Evolutionary conservation across 208 protist genomes (phyloP).

Genomic region (Trypanosoma avium): DNA sequence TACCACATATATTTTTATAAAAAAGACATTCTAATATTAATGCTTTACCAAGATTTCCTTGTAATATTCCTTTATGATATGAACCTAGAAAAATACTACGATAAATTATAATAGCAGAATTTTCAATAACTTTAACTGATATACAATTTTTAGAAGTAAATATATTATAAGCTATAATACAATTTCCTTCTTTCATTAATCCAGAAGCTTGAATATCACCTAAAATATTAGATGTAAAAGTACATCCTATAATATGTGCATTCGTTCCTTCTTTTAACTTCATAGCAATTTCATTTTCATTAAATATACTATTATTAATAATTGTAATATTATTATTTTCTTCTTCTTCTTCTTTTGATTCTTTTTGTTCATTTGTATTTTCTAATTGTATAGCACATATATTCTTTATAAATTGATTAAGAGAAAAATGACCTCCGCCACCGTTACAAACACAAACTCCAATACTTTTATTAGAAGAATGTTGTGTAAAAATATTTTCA

Average conservation of each 20-base stretch:
- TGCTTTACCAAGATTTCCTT: background rate
- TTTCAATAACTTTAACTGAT: slow-evolving; percentile 9
- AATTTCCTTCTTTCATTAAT: slow-evolving; percentile 2
- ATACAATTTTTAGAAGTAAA: slow-evolving; percentile 27
- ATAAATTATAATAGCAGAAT: slow-evolving; percentile 20
- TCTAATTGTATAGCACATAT: slow-evolving; percentile 28
- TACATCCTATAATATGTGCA: slow-evolving; percentile 30
- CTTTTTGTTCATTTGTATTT: slow-evolving; percentile 9
- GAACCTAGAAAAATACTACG: slow-evolving; percentile 30
- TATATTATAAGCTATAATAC: slow-evolving; percentile 39
- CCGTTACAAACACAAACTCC: slow-evolving; percentile 28
- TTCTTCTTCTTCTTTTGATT: no score
- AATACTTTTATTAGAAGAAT: slow-evolving; percentile 6
- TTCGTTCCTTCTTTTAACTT: slow-evolving; percentile 13
- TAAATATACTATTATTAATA: slow-evolving; percentile 33
- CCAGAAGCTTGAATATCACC: slow-evolving; percentile 27
- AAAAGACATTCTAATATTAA: slow-evolving; percentile 32
- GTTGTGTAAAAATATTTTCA: slow-evolving; percentile 30
- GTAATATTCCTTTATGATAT: slow-evolving; percentile 19
- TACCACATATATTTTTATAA: slow-evolving; percentile 22
- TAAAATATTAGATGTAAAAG: slow-evolving; percentile 20
- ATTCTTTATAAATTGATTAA: slow-evolving; percentile 35
- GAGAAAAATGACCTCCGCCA: slow-evolving; percentile 27
- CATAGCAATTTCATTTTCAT: slow-evolving; percentile 26
- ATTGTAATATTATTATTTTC: no score